Evolutionary conservation across 2,329 filamentous ascomycete species (phyloP).

Genomic region (Pseudocercospora crystallina): DNA sequence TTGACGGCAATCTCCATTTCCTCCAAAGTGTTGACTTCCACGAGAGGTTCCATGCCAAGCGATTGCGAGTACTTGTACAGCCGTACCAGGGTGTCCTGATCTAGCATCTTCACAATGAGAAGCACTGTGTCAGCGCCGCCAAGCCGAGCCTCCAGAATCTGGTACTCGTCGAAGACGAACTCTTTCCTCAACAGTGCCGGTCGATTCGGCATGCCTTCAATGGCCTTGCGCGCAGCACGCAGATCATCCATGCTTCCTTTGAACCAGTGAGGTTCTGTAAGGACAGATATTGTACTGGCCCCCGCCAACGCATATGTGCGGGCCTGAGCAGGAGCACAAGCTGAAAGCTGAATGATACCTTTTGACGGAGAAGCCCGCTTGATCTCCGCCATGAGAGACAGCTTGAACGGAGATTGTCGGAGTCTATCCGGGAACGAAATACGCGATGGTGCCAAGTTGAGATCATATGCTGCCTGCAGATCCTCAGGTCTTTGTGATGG

Average conservation of each 20-base stretch:
- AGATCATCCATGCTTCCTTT: conserved; percentile 96
- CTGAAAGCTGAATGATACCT: conserved; percentile 83
- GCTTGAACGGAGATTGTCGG: conserved; percentile 76
- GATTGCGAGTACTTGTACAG: conserved; percentile 87
- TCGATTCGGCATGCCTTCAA: conserved; percentile 88
- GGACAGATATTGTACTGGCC: conserved; percentile 95
- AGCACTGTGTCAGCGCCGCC: conserved; percentile 93
- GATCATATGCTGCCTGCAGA: conserved; percentile 80
- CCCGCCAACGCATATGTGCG: conserved; percentile 89
- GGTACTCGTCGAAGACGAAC: conserved; percentile 97
- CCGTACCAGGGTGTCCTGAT: conserved; percentile 67
- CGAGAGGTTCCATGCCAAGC: conserved; percentile 94
- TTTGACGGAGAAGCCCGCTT: conserved; percentile 96
- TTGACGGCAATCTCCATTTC: conserved; percentile 88
- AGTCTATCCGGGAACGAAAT: conserved; percentile 78
- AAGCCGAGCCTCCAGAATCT: conserved; percentile 90
- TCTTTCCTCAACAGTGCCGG: conserved; percentile 93
- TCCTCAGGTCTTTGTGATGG: conserved; percentile 82
- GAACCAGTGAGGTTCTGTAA: conserved; percentile 98
- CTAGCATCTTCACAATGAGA: conserved; percentile 97
- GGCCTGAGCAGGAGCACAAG: conserved; percentile 86
- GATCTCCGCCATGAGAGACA: conserved; percentile 96
- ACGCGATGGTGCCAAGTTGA: conserved; percentile 80
- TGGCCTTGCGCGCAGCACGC: conserved; percentile 77
- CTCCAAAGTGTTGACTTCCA: conserved; percentile 91